Evolutionary conservation across 768 basidiomycete species (phyloP).

Genomic region (Amylocystis lapponica): DNA sequence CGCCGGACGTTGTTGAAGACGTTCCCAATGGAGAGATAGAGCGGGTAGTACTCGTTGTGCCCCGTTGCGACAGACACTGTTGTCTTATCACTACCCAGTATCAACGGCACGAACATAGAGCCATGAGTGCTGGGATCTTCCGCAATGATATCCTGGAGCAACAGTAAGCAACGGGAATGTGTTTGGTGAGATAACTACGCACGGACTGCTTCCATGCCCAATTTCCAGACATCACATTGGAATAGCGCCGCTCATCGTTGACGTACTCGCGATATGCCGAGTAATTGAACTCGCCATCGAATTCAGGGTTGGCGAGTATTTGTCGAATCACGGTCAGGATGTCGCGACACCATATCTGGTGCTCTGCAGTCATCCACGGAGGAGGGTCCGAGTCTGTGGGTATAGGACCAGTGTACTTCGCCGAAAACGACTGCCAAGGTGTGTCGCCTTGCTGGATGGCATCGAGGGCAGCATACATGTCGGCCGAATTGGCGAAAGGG

Average conservation of each 20-base stretch:
- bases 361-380: conserved; percentile 20
- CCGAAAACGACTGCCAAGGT: conserved; percentile 31
- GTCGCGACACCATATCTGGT: conserved; percentile 19
- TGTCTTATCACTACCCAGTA: conserved; percentile 21
- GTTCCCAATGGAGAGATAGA: conserved; percentile 15
- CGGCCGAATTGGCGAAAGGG: conserved; percentile 23
- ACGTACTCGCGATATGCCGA: conserved; percentile 13
- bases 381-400: conserved; percentile 9
- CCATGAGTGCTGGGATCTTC: conserved; percentile 9
- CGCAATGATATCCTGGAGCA: conserved; percentile 3
- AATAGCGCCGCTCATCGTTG: conserved; percentile 6
- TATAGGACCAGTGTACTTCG: conserved; percentile 19
- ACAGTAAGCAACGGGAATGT: neutral
- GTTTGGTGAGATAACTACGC: neutral
- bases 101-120: conserved; percentile 11
- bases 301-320: conserved; percentile 17
- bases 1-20: conserved; percentile 11
- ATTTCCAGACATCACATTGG: conserved; percentile 20
- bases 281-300: conserved; percentile 16
- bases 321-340: conserved; percentile 8
- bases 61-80: conserved; percentile 20
- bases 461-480: conserved; percentile 32
- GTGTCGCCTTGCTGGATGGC: conserved; percentile 27
- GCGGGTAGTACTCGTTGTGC: conserved; percentile 16
- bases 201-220: conserved; percentile 28